Conservation (phyloP, 768 basidiomycete genomes). For the Rubroboletus pulcherrimus region DNA sequence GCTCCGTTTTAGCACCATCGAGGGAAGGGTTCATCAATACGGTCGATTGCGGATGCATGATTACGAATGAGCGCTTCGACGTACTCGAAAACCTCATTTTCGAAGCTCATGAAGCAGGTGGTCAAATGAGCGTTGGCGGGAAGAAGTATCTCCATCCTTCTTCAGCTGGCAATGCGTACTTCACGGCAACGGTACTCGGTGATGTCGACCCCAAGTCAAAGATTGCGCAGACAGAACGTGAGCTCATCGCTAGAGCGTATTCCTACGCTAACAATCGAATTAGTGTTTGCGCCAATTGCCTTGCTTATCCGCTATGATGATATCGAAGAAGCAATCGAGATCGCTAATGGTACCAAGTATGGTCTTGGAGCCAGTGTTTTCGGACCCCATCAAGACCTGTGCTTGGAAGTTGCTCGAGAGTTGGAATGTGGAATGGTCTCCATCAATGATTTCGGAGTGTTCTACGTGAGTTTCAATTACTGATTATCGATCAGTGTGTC, state of each 20-base stretch:
- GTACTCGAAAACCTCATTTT: conserved; percentile 65
- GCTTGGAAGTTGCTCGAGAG: conserved; percentile 72
- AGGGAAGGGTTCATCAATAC: conserved; percentile 67
- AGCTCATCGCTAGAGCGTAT: conserved; percentile 4
- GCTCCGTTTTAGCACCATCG: conserved; percentile 64
- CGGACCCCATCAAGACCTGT: conserved; percentile 77
- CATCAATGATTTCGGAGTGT: conserved; percentile 90
- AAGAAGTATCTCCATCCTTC: conserved; percentile 60
- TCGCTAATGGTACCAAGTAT: conserved; percentile 85
- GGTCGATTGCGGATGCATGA: conserved; percentile 88
- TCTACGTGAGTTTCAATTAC: conserved; percentile 55
- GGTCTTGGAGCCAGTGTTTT: conserved; percentile 95
- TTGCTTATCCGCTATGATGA: conserved; percentile 80
- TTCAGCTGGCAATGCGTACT: conserved; percentile 73
- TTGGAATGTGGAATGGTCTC: conserved; percentile 97
- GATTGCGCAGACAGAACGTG: conserved; percentile 78
- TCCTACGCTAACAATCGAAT: conserved; percentile 11
- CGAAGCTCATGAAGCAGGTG: conserved; percentile 67
- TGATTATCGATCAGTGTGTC: conserved; percentile 8
- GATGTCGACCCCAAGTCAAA: conserved; percentile 67
- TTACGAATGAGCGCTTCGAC: conserved; percentile 67
- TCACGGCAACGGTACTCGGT: conserved; percentile 82
- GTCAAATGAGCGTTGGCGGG: conserved; percentile 62
- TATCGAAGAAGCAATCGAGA: conserved; percentile 79
- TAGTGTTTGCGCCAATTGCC: conserved; percentile 93